A percentile compares a stretch with the other conserved stretches of the same genome.
These are phyloP conservation scores for Wickerhamiella qilinensis DNA, from an alignment of 805 yeast species.

Conservation along the genomic window DNA sequence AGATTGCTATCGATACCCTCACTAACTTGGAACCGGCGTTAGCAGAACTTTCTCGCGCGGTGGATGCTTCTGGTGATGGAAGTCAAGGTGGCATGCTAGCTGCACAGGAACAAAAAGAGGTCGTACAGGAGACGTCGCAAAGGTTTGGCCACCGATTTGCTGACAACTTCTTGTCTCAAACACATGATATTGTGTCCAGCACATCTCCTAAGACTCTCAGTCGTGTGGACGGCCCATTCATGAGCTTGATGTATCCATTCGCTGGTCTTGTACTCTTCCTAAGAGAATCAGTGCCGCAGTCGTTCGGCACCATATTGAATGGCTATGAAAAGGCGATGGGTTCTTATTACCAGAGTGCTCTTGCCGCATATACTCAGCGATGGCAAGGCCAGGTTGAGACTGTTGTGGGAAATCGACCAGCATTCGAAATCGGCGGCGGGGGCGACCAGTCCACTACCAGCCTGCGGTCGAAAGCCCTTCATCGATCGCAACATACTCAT, in stretches of 20 bases:
- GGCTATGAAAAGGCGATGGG: conserved; percentile 26
- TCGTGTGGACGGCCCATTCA: conserved; percentile 13
- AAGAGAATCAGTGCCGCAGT: conserved; percentile 36
- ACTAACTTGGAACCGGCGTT: conserved; percentile 38
- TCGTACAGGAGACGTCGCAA: conserved; percentile 39
- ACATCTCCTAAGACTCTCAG: no score
- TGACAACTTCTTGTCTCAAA: conserved; percentile 27
- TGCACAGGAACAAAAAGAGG: conserved; percentile 43
- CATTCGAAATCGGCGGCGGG: not conserved
- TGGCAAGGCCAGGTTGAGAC: conserved; percentile 14
- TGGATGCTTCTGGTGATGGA: conserved; percentile 32
- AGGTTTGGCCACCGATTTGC: conserved; percentile 34
- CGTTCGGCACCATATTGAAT: conserved; percentile 24
- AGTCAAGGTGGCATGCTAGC: conserved; percentile 43
- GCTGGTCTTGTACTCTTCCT: conserved; percentile 40
- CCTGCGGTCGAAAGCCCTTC: not conserved
- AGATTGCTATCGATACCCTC: conserved; percentile 31
- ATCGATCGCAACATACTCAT: not conserved
- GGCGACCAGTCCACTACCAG: not conserved
- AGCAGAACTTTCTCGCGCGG: conserved; percentile 42
- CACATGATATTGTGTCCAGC: no score
- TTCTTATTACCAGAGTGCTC: conserved; percentile 22
- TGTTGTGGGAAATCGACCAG: not conserved
- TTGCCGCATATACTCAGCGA: conserved; percentile 19
- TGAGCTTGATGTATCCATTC: conserved; percentile 21